Base-by-base conservation (phyloP, 1,284 basidiomycete genomes). In the Rhodotorula mucilaginosa region DNA sequence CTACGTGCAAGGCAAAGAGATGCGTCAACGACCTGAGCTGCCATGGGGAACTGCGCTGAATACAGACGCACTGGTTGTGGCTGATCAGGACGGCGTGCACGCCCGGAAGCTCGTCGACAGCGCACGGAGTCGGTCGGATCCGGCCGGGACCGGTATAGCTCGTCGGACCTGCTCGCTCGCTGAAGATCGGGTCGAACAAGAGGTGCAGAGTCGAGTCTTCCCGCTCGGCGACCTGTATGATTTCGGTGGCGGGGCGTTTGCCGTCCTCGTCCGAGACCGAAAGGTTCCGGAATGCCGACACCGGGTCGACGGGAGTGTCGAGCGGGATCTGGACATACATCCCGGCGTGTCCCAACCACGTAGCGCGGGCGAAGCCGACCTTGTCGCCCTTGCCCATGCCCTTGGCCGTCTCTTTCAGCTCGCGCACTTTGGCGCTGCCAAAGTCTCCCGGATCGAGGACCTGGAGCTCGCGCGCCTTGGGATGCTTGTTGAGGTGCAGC, bases 161-260 rank as follows among this genome's bases (percentile, higher is more conserved):
- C 18, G 78, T 77, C 46, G 79, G 79, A 0, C 77, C 78, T 0
- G 76, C 78, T 3, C 78, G 61, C n/a, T 68, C 63, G 31, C 74
- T 75, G 61, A 79, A 79, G 57, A 80, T 78, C 5, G 79, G 79
- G 64, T 80, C 79, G 60, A 79, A 79, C 26, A 79, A 60, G 19
- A 78, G 64, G 57, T 74, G 76, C 62, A 74, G 64, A 19, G 64
- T 70, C 26, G 56, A 44, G n/a, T 56, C 69, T 19, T 64, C 56
- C 12, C 23, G 29, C 29, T 60, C 34, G 18, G 29, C 44, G 18
- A 52, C 52, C 21, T 48, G 66, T 26, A 44, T 29, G 31, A 51
- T 51, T 18, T 51, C 66, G 31, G 31, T n/a, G 13, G 51, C 69
- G 16, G 29, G 58, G 7, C 64, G 48, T 46, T 57, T 39, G n/a